Percentiles rank a stretch among this genome's conserved stretches.
These are phyloP conservation scores for Tulasnella sp. DNA, from an alignment of 768 basidiomycete genomes.

Conservation along the genomic window DNA sequence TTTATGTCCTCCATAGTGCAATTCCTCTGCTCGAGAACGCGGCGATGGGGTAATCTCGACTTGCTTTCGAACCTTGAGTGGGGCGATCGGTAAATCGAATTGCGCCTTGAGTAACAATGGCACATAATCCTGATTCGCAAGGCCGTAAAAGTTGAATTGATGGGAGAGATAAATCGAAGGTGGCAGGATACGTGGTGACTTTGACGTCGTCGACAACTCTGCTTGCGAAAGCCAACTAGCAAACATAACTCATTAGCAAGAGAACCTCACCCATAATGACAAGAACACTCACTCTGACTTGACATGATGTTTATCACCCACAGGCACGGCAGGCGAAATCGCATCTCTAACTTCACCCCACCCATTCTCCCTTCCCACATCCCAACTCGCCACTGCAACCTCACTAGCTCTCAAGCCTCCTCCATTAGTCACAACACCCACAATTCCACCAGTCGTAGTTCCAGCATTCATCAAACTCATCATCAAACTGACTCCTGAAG, in stretches of 20 bases:
- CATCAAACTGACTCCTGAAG: conserved; percentile 10
- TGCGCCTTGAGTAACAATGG: conserved; percentile 56
- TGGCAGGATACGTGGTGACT: conserved; percentile 46
- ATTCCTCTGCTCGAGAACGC: background rate
- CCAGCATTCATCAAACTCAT: conserved; percentile 5
- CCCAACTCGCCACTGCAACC: conserved; percentile 50
- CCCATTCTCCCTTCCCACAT: conserved; percentile 37
- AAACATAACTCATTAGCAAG: conserved; percentile 2
- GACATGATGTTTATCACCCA: background rate
- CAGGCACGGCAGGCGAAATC: conserved; percentile 2
- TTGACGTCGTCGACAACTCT: conserved; percentile 65
- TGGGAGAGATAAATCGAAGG: conserved; percentile 70
- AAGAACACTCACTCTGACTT: conserved; percentile 17
- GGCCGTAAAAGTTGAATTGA: conserved; percentile 68
- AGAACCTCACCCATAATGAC: background rate
- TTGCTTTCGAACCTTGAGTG: conserved; percentile 58
- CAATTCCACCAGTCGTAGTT: background rate
- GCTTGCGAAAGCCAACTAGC: conserved; percentile 60
- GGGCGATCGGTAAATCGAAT: conserved; percentile 41
- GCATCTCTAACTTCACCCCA: conserved; percentile 41
- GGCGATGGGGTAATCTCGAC: conserved; percentile 37
- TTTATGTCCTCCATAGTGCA: background rate
- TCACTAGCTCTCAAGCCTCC: conserved; percentile 25
- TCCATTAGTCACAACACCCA: background rate
- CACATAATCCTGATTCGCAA: conserved; percentile 58